Evolutionary conservation across 202 grass and related monocot genomes (phyloP).

Genomic region (Panicum hallii): DNA sequence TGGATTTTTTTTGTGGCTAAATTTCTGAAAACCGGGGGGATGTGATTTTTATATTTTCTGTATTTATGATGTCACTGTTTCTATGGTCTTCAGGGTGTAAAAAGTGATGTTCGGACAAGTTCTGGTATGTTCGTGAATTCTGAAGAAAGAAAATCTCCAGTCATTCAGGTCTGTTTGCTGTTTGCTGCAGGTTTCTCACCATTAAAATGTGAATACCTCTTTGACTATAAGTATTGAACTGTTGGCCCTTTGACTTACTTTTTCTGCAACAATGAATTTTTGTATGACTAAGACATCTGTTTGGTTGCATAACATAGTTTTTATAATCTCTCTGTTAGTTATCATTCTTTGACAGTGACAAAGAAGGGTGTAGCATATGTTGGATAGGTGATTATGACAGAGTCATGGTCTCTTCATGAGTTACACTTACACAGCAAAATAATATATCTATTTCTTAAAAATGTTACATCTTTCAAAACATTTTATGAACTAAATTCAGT

Average conservation of each 20-base stretch:
- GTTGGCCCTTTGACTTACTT: background rate
- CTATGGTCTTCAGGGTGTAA: conserved; percentile 72
- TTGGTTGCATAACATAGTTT: background rate
- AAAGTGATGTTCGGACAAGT: conserved; percentile 93
- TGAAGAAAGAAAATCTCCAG: conserved; percentile 70
- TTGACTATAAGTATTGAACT: background rate
- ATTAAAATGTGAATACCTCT: background rate
- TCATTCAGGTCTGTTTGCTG: conserved; percentile 70
- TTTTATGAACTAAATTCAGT: background rate
- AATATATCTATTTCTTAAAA: background rate
- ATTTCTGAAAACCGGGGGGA: background rate
- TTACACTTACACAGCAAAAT: background rate
- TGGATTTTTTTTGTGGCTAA: background rate
- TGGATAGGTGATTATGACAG: background rate
- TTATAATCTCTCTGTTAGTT: background rate
- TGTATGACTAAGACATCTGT: background rate
- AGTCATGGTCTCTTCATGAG: conserved; percentile 6
- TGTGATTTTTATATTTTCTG: background rate
- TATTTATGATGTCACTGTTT: conserved; percentile 20
- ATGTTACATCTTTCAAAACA: background rate
- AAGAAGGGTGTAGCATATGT: conserved; percentile 7
- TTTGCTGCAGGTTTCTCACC: background rate
- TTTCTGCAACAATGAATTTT: conserved; percentile 4
- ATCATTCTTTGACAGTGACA: conserved; percentile 2
- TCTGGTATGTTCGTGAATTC: conserved; percentile 91